These are phyloP conservation scores for Talaromyces funiculosus DNA, from an alignment of 2,329 filamentous ascomycete genomes.

Conservation along the genomic window DNA sequence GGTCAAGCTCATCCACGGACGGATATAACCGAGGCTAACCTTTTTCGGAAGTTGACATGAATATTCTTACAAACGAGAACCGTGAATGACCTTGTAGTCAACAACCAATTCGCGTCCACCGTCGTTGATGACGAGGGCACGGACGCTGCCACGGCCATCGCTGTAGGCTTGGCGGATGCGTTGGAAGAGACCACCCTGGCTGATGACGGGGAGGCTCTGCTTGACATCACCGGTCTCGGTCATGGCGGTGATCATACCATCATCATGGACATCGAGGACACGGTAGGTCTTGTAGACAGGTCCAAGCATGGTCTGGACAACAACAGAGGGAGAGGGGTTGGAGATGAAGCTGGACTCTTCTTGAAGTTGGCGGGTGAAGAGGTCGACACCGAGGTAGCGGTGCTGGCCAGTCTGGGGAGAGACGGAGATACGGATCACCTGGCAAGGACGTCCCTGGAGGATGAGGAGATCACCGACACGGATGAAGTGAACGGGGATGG, in stretches of 20 bases:
- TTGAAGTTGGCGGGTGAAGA: conserved; percentile 99
- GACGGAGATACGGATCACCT: conserved; percentile 99
- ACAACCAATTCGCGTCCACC: conserved; percentile 89
- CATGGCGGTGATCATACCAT: conserved; percentile 81
- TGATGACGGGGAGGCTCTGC: conserved; percentile 85
- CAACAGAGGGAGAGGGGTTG: conserved; percentile 91
- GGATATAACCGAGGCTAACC: conserved; percentile 12
- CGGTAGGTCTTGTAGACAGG: conserved; percentile 99
- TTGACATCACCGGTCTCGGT: conserved; percentile 99
- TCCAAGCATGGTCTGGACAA: conserved; percentile 99
- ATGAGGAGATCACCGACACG: conserved; percentile 98
- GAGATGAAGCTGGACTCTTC: conserved; percentile 98
- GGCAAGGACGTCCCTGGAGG: conserved; percentile 97
- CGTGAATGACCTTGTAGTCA: conserved; percentile 98
- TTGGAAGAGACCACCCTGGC: conserved; percentile 83
- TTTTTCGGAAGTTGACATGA: conserved; percentile 4
- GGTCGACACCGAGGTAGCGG: conserved; percentile 98
- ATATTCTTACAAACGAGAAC: conserved; percentile 22
- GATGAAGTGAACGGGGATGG: conserved; percentile 99
- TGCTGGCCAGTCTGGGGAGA: conserved; percentile 97
- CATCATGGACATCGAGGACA: conserved; percentile 92
- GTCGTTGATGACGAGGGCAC: conserved; percentile 93
- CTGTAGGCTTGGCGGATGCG: conserved; percentile 80
- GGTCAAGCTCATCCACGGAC: not conserved
- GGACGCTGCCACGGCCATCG: conserved; percentile 86